Percentiles rank a stretch among this genome's conserved stretches.
Conservation (phyloP, 257 asterid species). For the Avicennia marina region DNA sequence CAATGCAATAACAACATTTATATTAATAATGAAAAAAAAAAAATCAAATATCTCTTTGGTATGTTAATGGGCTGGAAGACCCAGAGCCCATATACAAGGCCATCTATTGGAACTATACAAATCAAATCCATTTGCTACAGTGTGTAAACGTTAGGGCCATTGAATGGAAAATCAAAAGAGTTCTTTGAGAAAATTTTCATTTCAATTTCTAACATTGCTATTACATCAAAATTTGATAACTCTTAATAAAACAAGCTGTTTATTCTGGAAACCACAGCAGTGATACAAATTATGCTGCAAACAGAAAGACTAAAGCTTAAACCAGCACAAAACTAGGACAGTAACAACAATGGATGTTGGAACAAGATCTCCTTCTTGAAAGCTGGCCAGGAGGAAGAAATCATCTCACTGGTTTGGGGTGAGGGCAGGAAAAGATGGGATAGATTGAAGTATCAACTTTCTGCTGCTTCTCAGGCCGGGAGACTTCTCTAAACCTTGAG, state of each 20-base stretch:
- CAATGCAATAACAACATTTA: too few species aligned
- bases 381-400: too few species aligned
- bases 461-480: conserved; percentile 60
- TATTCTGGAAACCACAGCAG: conserved; percentile 16
- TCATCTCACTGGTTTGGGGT: conserved; percentile 40
- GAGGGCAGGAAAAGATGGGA: conserved; percentile 76
- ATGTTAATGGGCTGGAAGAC: neutral
- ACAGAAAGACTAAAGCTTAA: conserved; percentile 7
- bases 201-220: neutral
- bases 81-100: neutral
- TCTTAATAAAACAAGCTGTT: neutral
- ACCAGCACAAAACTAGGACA: conserved; percentile 15
- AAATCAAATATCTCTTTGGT: neutral
- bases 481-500: conserved; percentile 36
- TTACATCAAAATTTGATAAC: neutral
- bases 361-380: neutral
- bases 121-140: neutral
- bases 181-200: too few species aligned
- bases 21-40: too few species aligned
- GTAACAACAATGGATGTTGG: conserved; percentile 7
- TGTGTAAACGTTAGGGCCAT: neutral
- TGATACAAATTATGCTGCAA: conserved; percentile 2
- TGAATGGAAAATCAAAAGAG: neutral
- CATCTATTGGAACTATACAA: too few species aligned
- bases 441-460: conserved; percentile 65